A percentile compares a stretch with the other conserved stretches of the same genome.
Conservation (phyloP, 495 filamentous ascomycete species). For the Clavariopsis aquatica region DNA sequence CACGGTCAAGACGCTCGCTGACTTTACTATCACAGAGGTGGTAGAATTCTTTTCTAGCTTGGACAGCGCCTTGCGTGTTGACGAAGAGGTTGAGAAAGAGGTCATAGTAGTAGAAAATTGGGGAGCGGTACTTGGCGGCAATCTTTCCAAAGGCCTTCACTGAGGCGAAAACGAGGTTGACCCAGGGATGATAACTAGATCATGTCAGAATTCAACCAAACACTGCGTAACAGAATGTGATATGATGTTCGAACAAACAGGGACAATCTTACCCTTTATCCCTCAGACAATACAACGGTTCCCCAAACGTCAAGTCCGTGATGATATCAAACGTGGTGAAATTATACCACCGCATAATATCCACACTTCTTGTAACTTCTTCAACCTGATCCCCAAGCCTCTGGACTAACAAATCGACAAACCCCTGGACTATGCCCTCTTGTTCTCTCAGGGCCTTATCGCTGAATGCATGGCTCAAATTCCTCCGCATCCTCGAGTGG, state of each 20-base stretch:
- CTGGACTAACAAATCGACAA: conserved; percentile 47
- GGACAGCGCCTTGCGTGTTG: conserved; percentile 4
- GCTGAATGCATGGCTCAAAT: conserved; percentile 55
- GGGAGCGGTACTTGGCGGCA: conserved; percentile 17
- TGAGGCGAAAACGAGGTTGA: conserved; percentile 44
- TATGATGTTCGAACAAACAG: too few species aligned
- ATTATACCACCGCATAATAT: conserved; percentile 54
- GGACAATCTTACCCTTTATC: conserved; percentile 41
- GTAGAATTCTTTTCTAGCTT: conserved; percentile 25
- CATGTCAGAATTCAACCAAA: too few species aligned
- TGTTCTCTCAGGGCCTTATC: conserved; percentile 52
- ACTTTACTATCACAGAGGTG: conserved; percentile 10
- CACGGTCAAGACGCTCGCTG: conserved; percentile 20
- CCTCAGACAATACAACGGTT: conserved; percentile 54
- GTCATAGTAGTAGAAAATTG: conserved; percentile 19
- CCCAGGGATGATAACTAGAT: conserved; percentile 45
- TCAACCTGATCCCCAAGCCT: conserved; percentile 35
- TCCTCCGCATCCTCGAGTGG: conserved; percentile 52
- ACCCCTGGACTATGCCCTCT: conserved; percentile 50
- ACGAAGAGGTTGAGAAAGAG: background rate
- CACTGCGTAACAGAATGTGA: too few species aligned
- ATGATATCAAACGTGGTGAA: conserved; percentile 62
- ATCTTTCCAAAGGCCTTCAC: conserved; percentile 23
- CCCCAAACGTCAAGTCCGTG: conserved; percentile 57
- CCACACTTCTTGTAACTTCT: conserved; percentile 26